Base-by-base conservation (phyloP, 2,329 filamentous ascomycete species). In the Pseudocercospora macadamiae region DNA sequence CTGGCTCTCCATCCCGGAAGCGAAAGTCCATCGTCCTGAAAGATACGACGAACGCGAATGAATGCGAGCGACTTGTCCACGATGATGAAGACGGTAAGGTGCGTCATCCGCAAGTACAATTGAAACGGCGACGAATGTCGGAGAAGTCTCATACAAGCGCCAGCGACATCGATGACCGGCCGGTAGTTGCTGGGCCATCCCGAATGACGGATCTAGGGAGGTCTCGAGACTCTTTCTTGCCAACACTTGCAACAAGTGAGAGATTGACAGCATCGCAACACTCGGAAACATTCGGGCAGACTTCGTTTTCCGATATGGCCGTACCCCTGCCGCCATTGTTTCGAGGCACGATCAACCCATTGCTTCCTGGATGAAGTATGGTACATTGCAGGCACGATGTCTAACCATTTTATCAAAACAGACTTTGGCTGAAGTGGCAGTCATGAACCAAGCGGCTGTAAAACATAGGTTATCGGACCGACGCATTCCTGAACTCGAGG, bases 1-100 rank as follows among this genome's bases (percentile, higher is more conserved):
- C 48, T 10, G 23, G 14, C 23, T 34, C 47, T 34, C 25, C 47
- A 18, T 49, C 47, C 8, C 45, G 53, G 6, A 55, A 52, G 21
- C 19, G 57, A 42, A 60, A 60, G 52, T 53, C 37, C 21, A 32
- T 30, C 34, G 30, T 26, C 10, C 7, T 51, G 30, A 48, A 56
- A 3, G 54, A 42, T 28, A 28, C 5, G 14, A 34, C 16, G 7
- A 26, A 21, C 6, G 23, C 19, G 23, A 16, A 26, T 4, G 10
- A 28, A 28, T 25, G 1, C 42, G 23, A 47, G 42, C 23, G 10
- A 26, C 23, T 18, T n/a, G 21, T 34, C 9, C 25, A 49, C 28
- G 45, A 19, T n/a, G 47, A 34, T 30, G 4, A 26, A 9, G 26
- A 18, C 23, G 26, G 32, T 16, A 16, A 28, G 12, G 6, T 2